Evolutionary conservation across 495 filamentous ascomycete genomes (phyloP), one percentile per base, ranked within the genome.

Genomic region (Penicillium cataractarum): DNA sequence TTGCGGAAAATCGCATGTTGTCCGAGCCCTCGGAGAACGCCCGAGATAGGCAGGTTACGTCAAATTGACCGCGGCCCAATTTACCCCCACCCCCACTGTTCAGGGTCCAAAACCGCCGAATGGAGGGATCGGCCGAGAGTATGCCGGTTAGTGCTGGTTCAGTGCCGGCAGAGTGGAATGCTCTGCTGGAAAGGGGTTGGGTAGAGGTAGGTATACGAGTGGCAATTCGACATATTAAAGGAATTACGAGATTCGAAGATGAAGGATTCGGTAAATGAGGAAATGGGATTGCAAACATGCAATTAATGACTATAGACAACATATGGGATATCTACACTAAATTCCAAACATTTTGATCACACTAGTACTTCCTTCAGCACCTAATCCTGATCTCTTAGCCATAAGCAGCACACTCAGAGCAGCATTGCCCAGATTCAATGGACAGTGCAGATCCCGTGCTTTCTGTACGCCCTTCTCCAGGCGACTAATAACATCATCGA

Each of bases 381-480:
- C 77, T 2, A 70, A 52, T 19, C 76, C 78, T 21, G 69, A 64
- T 53, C 64, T 61, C 63, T 73, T 71, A 10, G 78, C 76, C 63
- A 77, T 55, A n/a, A 70, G 67, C 63, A 80, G 60, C 31, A 75
- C 69, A 55, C 46, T 78, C 66, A 82, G 52, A 35, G 79, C 77
- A 24, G 73, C 72, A 68, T 78, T 79, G 17, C 77, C 79, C 56
- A 82, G 60, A 60, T 79, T 66, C 60, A 80, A 58, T 27, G 79
- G 79, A 37, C 74, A 77, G 61, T 78, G 74, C 6, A 78, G 55
- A 58, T 83, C 80, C 57, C 89, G 82, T 0, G 88, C 89, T 35
- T 83, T 74, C 17, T 83, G 80, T n/a, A 89, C 68, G 7, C 80
- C 82, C 37, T 81, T 75, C 56, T 89, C 85, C n/a, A 97, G 70